Evolutionary conservation across 306 rosid genomes (phyloP).

Genomic region (Parietaria judaica): DNA sequence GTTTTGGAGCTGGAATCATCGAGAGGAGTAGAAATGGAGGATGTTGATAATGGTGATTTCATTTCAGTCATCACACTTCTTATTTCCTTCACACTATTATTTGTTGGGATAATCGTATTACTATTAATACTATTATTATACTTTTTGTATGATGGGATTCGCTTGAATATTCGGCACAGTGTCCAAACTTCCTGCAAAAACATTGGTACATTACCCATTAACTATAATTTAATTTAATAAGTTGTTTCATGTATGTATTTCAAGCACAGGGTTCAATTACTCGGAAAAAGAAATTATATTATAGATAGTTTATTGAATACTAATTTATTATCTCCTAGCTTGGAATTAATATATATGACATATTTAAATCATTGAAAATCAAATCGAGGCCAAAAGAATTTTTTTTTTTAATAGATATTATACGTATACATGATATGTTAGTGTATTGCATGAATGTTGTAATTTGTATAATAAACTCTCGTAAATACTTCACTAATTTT

Average conservation of each 20-base stretch:
- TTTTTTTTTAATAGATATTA: neutral
- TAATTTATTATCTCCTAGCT: no score
- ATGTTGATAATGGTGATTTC: slow-evolving; percentile 11
- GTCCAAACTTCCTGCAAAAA: slow-evolving; percentile 92
- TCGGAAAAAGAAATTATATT: no score
- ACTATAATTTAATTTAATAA: neutral
- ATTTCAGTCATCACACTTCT: neutral
- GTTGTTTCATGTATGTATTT: no score
- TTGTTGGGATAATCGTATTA: slow-evolving; percentile 16
- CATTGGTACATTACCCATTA: neutral
- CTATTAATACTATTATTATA: slow-evolving; percentile 10
- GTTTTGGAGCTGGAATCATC: slow-evolving; percentile 43
- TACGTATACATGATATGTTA: neutral
- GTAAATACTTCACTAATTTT: no score
- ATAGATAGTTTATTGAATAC: no score
- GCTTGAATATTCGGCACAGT: slow-evolving; percentile 70
- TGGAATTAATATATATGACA: no score
- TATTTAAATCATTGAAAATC: neutral
- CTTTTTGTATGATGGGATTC: slow-evolving; percentile 55
- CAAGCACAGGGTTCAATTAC: no score
- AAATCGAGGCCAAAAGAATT: no score
- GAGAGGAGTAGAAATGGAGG: neutral
- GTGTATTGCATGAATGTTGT: no score
- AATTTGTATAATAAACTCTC: no score
- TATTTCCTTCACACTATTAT: no score